phyloP scores from a whole-genome alignment of 2,329 filamentous ascomycete genomes.

The Colletotrichum sp. region DNA sequence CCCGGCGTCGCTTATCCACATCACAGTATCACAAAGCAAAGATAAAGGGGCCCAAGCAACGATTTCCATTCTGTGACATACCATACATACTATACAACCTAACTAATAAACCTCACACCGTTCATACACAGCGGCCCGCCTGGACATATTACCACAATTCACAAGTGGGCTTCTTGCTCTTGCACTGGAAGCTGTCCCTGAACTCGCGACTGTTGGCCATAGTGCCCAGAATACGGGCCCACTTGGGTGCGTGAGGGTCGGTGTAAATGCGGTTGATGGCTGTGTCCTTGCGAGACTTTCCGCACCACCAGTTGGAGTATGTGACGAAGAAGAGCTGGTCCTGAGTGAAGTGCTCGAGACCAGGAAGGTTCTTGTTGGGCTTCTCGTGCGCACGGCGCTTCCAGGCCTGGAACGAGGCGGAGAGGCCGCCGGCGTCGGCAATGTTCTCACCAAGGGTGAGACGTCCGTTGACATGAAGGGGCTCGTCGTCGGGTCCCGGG shows the following conservation, averaged over 20 bases:
- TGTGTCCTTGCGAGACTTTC: constrained; percentile 64
- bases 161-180: constrained; percentile 48
- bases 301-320: constrained; percentile 71
- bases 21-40: not conserved
- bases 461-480: constrained; percentile 66
- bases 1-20: not conserved
- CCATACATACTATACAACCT: not conserved
- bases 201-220: constrained; percentile 73
- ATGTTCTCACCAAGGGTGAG: constrained; percentile 74
- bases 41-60: not conserved
- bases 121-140: not conserved
- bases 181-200: constrained; percentile 70
- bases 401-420: constrained; percentile 70
- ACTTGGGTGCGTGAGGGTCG: constrained; percentile 70
- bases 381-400: constrained; percentile 58
- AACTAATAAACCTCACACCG: not conserved
- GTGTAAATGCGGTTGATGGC: constrained; percentile 63
- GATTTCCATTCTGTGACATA: not conserved
- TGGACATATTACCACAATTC: constrained; percentile 14
- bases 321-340: constrained; percentile 75
- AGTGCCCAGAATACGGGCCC: constrained; percentile 65
- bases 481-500: constrained; percentile 57
- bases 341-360: constrained; percentile 65
- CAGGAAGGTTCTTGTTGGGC: constrained; percentile 61
- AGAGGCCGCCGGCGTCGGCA: constrained; percentile 71